Percentiles rank a stretch among this genome's conserved stretches.
These are phyloP conservation scores for Starmera stellimalicola DNA, from an alignment of 1,139 yeast genomes.

Conservation along the genomic window DNA sequence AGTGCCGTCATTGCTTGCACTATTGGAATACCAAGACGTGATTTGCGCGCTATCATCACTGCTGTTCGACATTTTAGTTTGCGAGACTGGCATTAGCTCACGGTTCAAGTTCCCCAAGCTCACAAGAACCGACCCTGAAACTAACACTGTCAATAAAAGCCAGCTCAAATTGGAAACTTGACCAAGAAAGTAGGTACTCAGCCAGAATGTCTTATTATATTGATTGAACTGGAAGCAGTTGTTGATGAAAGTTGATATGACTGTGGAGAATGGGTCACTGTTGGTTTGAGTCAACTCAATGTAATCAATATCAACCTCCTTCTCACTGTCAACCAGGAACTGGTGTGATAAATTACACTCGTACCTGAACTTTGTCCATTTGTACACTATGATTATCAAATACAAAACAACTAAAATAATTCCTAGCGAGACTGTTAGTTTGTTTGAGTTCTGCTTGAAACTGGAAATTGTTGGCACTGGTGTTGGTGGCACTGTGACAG, in stretches of 20 bases:
- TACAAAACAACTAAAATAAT: neutral
- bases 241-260: neutral
- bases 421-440: constrained; percentile 1
- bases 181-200: constrained; percentile 3
- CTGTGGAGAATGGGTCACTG: neutral
- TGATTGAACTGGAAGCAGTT: neutral
- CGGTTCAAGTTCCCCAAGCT: neutral
- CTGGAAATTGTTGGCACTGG: neutral
- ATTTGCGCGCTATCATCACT: too few species aligned
- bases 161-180: constrained; percentile 1
- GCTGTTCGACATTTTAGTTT: too few species aligned
- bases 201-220: constrained; percentile 2
- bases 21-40: too few species aligned
- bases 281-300: constrained; percentile 2
- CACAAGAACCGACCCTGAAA: neutral
- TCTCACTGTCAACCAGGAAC: constrained; percentile 3
- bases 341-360: constrained; percentile 1
- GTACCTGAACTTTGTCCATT: constrained; percentile 7
- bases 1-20: too few species aligned
- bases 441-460: neutral
- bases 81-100: too few species aligned
- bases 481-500: neutral
- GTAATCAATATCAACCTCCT: constrained; percentile 1
- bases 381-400: constrained; percentile 3
- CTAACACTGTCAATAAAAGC: neutral